These are phyloP conservation scores for Amphibolis antarctica DNA, from an alignment of 106 monocot genomes.

Conservation along the genomic window DNA sequence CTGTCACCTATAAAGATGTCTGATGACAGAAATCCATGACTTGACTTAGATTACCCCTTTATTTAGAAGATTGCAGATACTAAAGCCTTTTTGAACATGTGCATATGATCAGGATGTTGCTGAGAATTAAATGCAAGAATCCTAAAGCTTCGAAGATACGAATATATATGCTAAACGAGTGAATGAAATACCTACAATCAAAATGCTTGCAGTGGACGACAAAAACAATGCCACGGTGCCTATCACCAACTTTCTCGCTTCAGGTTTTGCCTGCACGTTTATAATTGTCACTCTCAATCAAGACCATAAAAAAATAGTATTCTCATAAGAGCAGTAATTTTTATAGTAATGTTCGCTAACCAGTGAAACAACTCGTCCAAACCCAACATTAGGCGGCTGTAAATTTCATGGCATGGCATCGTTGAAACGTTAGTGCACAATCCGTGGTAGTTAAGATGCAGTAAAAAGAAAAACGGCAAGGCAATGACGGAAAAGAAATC, in stretches of 20 bases:
- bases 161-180: not conserved
- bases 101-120: too few relatives aligned
- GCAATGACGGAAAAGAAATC: conserved; percentile 1
- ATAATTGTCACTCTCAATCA: not conserved
- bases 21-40: too few relatives aligned
- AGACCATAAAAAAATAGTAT: not conserved
- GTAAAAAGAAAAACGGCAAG: not conserved
- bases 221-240: conserved; percentile 75
- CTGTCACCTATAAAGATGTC: too few relatives aligned
- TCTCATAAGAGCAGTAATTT: not conserved
- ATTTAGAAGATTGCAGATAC: too few relatives aligned
- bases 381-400: conserved; percentile 79
- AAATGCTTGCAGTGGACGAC: conserved; percentile 70
- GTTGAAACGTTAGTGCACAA: not conserved
- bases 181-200: conserved; percentile 62
- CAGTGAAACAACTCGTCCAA: conserved; percentile 60
- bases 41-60: too few relatives aligned
- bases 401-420: conserved; percentile 1
- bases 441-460: conserved; percentile 4
- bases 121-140: too few relatives aligned
- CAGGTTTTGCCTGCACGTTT: conserved; percentile 73
- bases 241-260: conserved; percentile 55
- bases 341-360: conserved; percentile 33
- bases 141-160: not conserved
- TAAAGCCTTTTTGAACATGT: too few relatives aligned